A percentile compares a stretch with the other conserved stretches of the same genome.
Conservation (phyloP, 192 early-diverging fungal species). For the Entrophospora sp. region DNA sequence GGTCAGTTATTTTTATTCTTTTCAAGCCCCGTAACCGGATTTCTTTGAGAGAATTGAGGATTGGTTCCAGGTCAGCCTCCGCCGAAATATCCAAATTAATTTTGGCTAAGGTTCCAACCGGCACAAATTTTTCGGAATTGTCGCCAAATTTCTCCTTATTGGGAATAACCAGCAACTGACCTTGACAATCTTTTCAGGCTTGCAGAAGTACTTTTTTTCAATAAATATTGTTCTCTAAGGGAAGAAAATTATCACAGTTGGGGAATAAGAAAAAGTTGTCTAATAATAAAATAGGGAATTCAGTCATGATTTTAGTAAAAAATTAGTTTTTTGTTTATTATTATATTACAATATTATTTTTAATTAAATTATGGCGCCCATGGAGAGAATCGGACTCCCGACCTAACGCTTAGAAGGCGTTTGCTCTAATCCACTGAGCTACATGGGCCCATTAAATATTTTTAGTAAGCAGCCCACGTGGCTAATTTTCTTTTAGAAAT, state of each 20-base stretch:
- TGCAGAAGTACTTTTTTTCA: conserved; percentile 1
- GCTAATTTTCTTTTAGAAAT: conserved; percentile 1
- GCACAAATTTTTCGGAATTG: conserved; percentile 2
- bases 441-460: conserved; percentile 13
- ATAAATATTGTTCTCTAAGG: conserved; percentile 3
- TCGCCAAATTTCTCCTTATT: not conserved
- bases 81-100: conserved; percentile 7
- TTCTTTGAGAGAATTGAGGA: conserved; percentile 8
- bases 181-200: conserved; percentile 3
- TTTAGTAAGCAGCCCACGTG: not conserved
- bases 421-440: not conserved
- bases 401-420: conserved; percentile 11
- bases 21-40: not conserved
- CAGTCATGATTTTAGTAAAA: not conserved
- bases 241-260: not conserved
- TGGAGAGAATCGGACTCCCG: conserved; percentile 8
- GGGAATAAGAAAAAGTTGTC: conserved; percentile 11
- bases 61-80: not conserved
- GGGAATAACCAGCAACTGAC: conserved; percentile 2
- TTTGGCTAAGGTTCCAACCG: conserved; percentile 4
- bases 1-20: conserved; percentile 9
- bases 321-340: not conserved
- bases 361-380: conserved; percentile 13
- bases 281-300: conserved; percentile 14
- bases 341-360: conserved; percentile 6